Percentiles rank a stretch among this genome's conserved stretches.
These are phyloP conservation scores for Cordyceps javanica DNA, from an alignment of 2,329 filamentous ascomycete genomes.

Conservation along the genomic window DNA sequence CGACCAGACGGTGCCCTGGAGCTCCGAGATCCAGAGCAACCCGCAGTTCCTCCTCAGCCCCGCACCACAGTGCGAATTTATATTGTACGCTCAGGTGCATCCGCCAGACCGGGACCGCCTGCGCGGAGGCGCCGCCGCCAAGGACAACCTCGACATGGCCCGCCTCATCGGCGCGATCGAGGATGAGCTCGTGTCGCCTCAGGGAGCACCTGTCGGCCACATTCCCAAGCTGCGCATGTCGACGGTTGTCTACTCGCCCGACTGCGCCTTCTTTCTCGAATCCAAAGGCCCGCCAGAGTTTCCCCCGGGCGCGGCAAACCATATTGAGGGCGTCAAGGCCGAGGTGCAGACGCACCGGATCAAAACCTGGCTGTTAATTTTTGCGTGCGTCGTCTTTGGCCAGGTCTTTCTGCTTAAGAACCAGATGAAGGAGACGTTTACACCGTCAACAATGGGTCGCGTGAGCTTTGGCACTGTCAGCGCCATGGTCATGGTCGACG, in stretches of 20 bases:
- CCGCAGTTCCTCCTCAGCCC: constrained; percentile 52
- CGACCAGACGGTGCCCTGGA: constrained; percentile 68
- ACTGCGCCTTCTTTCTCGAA: constrained; percentile 61
- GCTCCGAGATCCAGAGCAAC: constrained; percentile 57
- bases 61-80: constrained; percentile 76
- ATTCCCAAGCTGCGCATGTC: constrained; percentile 56
- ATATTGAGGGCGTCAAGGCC: constrained; percentile 55
- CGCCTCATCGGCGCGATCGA: constrained; percentile 50
- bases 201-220: constrained; percentile 49
- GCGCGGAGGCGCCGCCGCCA: constrained; percentile 21
- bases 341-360: constrained; percentile 52
- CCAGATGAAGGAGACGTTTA: constrained; percentile 61
- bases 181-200: constrained; percentile 55
- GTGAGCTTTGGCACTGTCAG: constrained; percentile 59
- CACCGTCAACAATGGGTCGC: constrained; percentile 60
- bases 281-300: constrained; percentile 56
- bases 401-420: constrained; percentile 57
- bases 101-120: constrained; percentile 39
- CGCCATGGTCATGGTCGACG: constrained; percentile 58
- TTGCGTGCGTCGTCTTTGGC: constrained; percentile 50
- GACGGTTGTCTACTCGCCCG: constrained; percentile 59
- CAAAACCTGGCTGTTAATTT: constrained; percentile 53
- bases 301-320: constrained; percentile 43
- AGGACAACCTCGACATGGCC: constrained; percentile 27
- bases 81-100: constrained; percentile 78